phyloP scores from a whole-genome alignment of 495 filamentous ascomycete species.

The Aspergillus haitiensis region DNA sequence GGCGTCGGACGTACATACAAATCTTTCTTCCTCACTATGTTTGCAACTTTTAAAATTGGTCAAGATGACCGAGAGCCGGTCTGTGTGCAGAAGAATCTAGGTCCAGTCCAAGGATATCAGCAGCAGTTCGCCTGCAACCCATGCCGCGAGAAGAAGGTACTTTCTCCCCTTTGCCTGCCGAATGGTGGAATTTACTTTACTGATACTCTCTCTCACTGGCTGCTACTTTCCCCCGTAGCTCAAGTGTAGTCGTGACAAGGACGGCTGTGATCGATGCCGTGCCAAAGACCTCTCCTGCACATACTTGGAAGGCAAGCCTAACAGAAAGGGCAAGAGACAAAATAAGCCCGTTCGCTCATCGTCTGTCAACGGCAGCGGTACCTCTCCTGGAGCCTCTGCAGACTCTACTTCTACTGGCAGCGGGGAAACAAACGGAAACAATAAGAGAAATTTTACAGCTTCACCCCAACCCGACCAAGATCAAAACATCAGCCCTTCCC shows the following conservation, averaged over 20 bases:
- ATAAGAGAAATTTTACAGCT: neutral
- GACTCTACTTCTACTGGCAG: neutral
- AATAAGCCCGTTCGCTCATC: neutral
- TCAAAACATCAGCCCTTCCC: neutral
- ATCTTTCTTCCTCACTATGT: neutral
- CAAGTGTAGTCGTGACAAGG: neutral
- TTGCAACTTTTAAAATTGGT: neutral
- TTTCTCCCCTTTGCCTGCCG: neutral
- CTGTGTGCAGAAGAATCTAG: neutral
- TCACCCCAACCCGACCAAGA: neutral
- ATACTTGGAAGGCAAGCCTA: neutral
- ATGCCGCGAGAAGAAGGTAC: neutral
- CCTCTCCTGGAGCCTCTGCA: neutral
- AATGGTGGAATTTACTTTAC: neutral
- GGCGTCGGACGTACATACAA: neutral
- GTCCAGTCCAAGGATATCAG: neutral
- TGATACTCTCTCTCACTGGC: neutral
- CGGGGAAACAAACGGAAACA: neutral
- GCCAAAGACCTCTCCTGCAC: neutral
- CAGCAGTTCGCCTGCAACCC: neutral
- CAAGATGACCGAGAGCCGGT: neutral
- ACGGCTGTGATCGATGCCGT: slow-evolving; percentile 1
- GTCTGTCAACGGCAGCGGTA: neutral
- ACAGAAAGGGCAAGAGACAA: neutral
- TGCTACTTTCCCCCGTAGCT: neutral